Evolutionary conservation across 75 land plant genomes (phyloP), one percentile per base, ranked within the genome.

Genomic region (Ceratopteris richardii): DNA sequence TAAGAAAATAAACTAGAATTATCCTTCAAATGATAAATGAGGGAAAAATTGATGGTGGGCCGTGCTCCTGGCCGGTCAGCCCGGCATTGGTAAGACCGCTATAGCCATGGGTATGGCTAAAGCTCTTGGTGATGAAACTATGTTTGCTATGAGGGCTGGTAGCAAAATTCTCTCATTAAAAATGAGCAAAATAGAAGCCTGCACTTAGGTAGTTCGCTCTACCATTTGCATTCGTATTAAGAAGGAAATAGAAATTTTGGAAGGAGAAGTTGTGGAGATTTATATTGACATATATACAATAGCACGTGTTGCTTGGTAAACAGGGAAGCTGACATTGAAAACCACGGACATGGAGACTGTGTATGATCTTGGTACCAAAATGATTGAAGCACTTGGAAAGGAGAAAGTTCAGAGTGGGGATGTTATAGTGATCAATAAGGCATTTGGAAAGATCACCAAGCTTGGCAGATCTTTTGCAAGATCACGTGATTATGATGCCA

Each of bases 21-120:
- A 90, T 94, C 44, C 65, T 89, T 62, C 74, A 86, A 52, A 80
- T 94, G 79, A 83, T 90, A 66, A 68, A 73, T 36, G 86, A 86
- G 2, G 96, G 96, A 0, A 76, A 77, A 50, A 94, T 94, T 23
- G 91, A 88, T 5, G 96, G 98, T 53, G 91, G 20, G 91, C 82
- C 7, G 79, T 94, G 42, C 76, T 94, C 22, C 46, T 94, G 25
- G 90, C 91, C 10, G 96, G 98, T 21, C 91, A 94, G 73, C 98
- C 98, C 12, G 96, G 98, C n/a, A 94, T 91, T 16, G 98, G 98
- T 7, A 94, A 94, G 77, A 90, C 98, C 31, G 98, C 98, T 59
- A 90, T 94, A 13, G 98, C 98, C 60, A 94, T 90, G 96, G 98
- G 87, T 23, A 73, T 94, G 73, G 98, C 98, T 12, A 94, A 94